Base-by-base conservation (phyloP, 176 grass and related monocot genomes). In the Luzula sylvatica region DNA sequence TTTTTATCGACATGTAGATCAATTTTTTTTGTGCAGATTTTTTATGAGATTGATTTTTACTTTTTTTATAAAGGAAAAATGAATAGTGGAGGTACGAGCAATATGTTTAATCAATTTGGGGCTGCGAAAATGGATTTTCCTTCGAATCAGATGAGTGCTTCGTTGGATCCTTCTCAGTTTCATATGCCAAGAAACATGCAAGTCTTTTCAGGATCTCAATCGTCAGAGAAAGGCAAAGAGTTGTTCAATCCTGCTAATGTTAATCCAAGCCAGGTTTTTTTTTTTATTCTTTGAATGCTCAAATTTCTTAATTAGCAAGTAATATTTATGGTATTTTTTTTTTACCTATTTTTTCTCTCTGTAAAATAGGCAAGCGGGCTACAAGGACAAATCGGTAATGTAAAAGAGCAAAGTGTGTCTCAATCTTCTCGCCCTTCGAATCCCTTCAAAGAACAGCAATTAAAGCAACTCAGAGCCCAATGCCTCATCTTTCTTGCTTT, bases 401-500 rank as follows among this genome's bases (percentile, higher is more conserved):
- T 26, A 27, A 78, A 60, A 68, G 72, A 87, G 39, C 72, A 39
- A 23, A 87, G 57, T 44, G 65, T 71, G 38, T 38, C 79, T 58
- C 83, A 85, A 17, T 7, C 55, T 23, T 71, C 81, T 75, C 7
- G 29, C 13, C 27, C 38, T 22, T 68, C 82, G 26, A 79, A 39
- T 51, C 86, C 72, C 67, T 98, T 98, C 69, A 90, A 82, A 84
- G 92, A 98, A 46, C 92, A 90, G 16, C 92, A 98, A 72, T 52
- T 90, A 65, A 98, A 90, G 67, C 92, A 98, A 66, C 92, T 98
- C 72, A 86, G 92, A 79, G 92, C 92, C 24, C 92, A 98, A 63
- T 98, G 92, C 55, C 77, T 98, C 60, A 85, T 98, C 60, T 98
- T 98, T 86, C 85, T 98, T 90, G 85, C 92, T 65, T 98, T 98